phyloP scores from a whole-genome alignment of 768 basidiomycete genomes.

The Dioszegia hungarica region DNA sequence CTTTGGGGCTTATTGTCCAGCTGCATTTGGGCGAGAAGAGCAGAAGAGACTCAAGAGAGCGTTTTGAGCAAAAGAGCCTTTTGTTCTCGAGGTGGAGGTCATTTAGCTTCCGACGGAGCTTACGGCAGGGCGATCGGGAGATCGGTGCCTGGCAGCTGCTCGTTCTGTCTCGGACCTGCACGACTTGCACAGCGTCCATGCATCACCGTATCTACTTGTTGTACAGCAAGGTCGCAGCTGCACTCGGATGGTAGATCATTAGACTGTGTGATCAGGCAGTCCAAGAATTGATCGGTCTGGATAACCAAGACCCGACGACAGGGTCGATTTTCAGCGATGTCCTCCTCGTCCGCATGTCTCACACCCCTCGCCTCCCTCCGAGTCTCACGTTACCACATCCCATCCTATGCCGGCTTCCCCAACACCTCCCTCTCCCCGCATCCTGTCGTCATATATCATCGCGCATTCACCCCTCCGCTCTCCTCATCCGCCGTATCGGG shows the following conservation, averaged over 20 bases:
- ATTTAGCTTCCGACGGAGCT: not conserved
- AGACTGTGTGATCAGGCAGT: too few species aligned
- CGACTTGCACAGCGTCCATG: too few species aligned
- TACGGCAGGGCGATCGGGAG: too few species aligned
- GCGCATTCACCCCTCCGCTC: slow-evolving; percentile 13
- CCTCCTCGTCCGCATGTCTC: not conserved
- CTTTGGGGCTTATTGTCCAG: not conserved
- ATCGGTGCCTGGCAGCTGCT: too few species aligned
- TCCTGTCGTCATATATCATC: slow-evolving; percentile 51
- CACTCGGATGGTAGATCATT: too few species aligned
- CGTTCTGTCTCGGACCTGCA: too few species aligned
- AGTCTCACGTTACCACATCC: slow-evolving; percentile 43
- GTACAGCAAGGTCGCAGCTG: too few species aligned
- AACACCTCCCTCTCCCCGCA: slow-evolving; percentile 50
- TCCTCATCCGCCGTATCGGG: slow-evolving; percentile 41
- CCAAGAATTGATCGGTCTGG: too few species aligned
- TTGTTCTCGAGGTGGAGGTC: not conserved
- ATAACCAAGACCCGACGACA: too few species aligned
- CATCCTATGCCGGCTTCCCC: slow-evolving; percentile 47
- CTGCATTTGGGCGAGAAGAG: not conserved
- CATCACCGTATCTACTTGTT: too few species aligned
- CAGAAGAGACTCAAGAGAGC: not conserved
- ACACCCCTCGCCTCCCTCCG: slow-evolving; percentile 3
- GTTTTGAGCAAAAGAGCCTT: too few species aligned
- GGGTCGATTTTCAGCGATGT: too few species aligned